A percentile compares a stretch with the other conserved stretches of the same genome.
Evolutionary conservation across 2,329 filamentous ascomycete genomes (phyloP).

Genomic region (Penicillium expansum): DNA sequence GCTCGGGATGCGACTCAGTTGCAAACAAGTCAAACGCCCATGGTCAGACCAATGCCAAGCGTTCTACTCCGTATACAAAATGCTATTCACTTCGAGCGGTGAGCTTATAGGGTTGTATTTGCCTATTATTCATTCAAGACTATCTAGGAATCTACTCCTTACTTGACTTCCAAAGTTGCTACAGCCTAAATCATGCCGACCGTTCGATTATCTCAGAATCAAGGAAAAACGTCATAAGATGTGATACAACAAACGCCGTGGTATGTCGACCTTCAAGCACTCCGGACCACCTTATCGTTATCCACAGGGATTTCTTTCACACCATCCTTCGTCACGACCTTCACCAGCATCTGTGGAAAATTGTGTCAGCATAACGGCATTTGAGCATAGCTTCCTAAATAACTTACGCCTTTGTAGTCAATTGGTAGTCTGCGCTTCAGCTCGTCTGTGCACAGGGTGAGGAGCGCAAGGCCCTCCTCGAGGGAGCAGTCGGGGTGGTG

Average conservation of each 20-base stretch:
- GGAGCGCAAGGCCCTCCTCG: constrained; percentile 84
- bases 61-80: neutral
- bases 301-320: constrained; percentile 81
- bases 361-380: constrained; percentile 9
- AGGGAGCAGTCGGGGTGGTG: constrained; percentile 92
- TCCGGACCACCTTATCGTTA: constrained; percentile 63
- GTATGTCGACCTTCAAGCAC: constrained; percentile 43
- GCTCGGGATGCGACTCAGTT: constrained; percentile 15
- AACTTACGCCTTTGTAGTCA: constrained; percentile 91
- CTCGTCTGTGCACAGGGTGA: constrained; percentile 95
- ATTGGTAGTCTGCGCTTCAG: constrained; percentile 94
- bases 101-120: neutral
- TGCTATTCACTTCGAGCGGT: neutral
- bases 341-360: constrained; percentile 58
- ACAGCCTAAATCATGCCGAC: constrained; percentile 15
- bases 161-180: constrained; percentile 1
- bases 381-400: neutral
- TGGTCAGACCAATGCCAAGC: neutral
- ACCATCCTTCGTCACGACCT: constrained; percentile 92
- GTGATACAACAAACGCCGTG: constrained; percentile 29
- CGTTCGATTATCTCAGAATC: constrained; percentile 30
- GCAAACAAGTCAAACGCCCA: constrained; percentile 25
- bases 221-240: constrained; percentile 30
- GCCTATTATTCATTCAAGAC: neutral
- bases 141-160: neutral